phyloP scores from a whole-genome alignment of 352 stramenopile species.

The Pythium plurisporium region DNA sequence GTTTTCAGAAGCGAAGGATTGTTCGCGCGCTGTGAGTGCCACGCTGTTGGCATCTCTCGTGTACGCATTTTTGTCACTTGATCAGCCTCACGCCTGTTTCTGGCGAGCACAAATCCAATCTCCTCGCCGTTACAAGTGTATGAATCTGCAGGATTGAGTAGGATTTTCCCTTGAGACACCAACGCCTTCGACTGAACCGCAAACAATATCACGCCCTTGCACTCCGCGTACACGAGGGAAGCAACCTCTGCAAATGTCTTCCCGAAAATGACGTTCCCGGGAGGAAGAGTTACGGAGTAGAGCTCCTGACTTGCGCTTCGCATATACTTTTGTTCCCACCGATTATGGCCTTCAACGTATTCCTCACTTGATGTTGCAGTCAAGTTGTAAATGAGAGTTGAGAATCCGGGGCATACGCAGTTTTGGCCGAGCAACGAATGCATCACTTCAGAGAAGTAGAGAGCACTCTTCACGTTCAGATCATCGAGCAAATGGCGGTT shows the following conservation, averaged over 20 bases:
- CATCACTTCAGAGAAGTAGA: constrained; percentile 79
- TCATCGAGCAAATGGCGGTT: constrained; percentile 75
- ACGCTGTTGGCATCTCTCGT: constrained; percentile 18
- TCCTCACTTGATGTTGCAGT: constrained; percentile 78
- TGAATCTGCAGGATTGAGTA: constrained; percentile 75
- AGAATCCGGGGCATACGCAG: constrained; percentile 82
- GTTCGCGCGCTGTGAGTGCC: constrained; percentile 21
- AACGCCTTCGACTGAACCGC: constrained; percentile 38
- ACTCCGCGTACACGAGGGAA: constrained; percentile 71
- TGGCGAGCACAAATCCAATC: constrained; percentile 69
- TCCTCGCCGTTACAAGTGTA: constrained; percentile 70
- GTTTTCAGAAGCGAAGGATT: constrained; percentile 11
- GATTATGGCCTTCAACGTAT: constrained; percentile 18
- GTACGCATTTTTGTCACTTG: constrained; percentile 31
- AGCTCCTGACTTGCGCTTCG: constrained; percentile 73
- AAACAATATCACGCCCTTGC: constrained; percentile 74
- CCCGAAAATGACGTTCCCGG: constrained; percentile 42
- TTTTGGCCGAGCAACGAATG: constrained; percentile 81
- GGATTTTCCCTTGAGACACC: constrained; percentile 32
- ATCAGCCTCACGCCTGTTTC: constrained; percentile 50
- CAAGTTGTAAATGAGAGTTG: constrained; percentile 85
- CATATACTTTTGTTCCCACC: constrained; percentile 72
- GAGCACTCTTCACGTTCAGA: constrained; percentile 68
- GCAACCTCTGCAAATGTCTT: constrained; percentile 80
- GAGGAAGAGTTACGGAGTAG: constrained; percentile 66